Base-by-base conservation (phyloP, 306 rosid genomes). In the cucumber (Cucumis sativus) region DNA sequence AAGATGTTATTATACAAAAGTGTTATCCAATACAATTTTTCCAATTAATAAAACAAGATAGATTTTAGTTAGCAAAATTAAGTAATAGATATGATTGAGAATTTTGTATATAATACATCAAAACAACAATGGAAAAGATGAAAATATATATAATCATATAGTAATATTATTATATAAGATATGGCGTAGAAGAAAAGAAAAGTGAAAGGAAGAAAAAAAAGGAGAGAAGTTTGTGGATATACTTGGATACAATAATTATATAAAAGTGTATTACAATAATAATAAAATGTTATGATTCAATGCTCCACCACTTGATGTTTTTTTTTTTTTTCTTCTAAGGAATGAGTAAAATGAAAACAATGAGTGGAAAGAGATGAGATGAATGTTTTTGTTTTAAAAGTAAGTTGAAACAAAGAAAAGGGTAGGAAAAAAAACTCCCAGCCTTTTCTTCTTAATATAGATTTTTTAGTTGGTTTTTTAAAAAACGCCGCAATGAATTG, bases 361-460 rank as follows among this genome's bases (percentile, higher is more conserved):
- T n/a, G 20, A 15, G 58, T 52, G 40, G 23, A 28, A 52, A 51
- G 21, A 51, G 20, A 23, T 15, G 21, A 51, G 39, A 23, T 15
- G 61, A 25, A 52, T 47, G 23, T 21, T 33, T 33, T 33, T 33
- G 4, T 33, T 33, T 33, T 33, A 30, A 2, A 33, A 33, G 37
- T 30, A 72, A 41, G 8, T 45, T 70, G 76, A 25, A 70, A 45
- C 76, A 70, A 28, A 28, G 3, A 70, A 51, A 72, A 33, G 37
- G 77, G 43, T 51, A 28, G 77, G 61, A 10, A 13, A 23, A 72
- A 65, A 65, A 71, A 51, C 73, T 66, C 73, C 73, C 73, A 66
- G 54, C 52, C 52, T 66, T 66, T 66, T 52, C 54, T 66, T 72
- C 45, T 28, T 28, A 2, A 28, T 28, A 33, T 33, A 72, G 45